Base-by-base conservation (phyloP, 1,284 basidiomycete species). In the Moesziomyces sp. region DNA sequence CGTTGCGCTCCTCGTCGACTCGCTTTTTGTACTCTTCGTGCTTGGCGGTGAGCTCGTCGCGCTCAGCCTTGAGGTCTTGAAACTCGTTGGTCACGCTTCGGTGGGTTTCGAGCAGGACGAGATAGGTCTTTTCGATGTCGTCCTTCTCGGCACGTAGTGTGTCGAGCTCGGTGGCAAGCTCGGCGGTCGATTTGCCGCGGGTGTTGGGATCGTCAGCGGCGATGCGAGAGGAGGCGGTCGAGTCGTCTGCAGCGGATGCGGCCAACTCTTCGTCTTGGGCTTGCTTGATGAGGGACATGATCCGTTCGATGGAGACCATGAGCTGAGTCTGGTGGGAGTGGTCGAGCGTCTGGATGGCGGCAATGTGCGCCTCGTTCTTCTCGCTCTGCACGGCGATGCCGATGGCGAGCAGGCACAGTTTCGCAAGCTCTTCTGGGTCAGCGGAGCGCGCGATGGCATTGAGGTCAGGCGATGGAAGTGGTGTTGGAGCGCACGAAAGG, bases 371-470 rank as follows among this genome's bases (percentile, higher is more conserved):
- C 84, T 91, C 89, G 78, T 93, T 93, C 84, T 89, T 73, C 13
- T 79, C 81, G 59, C 70, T 93, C 81, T 97, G 92, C 2, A 97
- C 94, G 0, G 94, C 92, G 74, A 97, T 93, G 5, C 92, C 93
- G 50, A 98, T 92, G 2, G 93, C 92, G 42, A 97, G 87, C 63
- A 92, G 88, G 78, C 92, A 93, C 84, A 95, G 88, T 23, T 89
- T 87, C 56, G 92, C 87, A 0, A 90, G 90, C 42, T 92, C 90
- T n/a, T 84, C 74, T 6, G 89, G 77, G 77, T 89, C 88, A 69
- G 88, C 85, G 78, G 91, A 90, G 84, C 92, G 91, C 19, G 93
- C 92, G 73, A 94, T 88, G 9, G 89, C 66, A 44, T 80, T 72
- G 52, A 81, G 71, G 21, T 81, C 76, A 18, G 79, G 79, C 18